phyloP scores from a whole-genome alignment of 305 asterid genomes.

The Solanum hybrid region DNA sequence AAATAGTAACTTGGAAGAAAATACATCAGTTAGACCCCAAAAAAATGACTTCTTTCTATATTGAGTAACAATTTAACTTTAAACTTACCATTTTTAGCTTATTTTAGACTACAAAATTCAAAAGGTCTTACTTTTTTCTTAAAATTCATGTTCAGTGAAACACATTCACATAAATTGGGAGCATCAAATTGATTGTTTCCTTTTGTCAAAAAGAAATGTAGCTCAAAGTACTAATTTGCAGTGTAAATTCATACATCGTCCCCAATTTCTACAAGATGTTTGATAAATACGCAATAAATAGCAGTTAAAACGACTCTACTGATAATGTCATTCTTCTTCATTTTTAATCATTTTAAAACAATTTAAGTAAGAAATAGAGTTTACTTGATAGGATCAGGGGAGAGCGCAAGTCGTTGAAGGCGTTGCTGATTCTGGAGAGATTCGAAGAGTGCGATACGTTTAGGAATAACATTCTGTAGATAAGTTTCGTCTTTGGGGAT shows the following conservation, averaged over 20 bases:
- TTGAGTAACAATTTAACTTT: background rate
- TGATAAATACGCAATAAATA: background rate
- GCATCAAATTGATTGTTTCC: background rate
- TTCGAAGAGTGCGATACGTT: constrained; percentile 53
- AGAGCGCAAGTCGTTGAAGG: constrained; percentile 40
- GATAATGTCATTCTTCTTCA: background rate
- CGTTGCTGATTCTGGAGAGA: constrained; percentile 42
- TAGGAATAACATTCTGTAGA: constrained; percentile 54
- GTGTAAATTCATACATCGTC: background rate
- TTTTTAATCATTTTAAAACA: background rate
- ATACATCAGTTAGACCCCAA: background rate
- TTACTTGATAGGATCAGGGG: constrained; percentile 58
- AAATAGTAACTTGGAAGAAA: background rate
- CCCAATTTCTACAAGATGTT: background rate
- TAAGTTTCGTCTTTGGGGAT: constrained; percentile 48
- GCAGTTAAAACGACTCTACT: background rate
- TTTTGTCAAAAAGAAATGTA: background rate
- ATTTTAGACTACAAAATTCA: background rate
- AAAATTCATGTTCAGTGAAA: background rate
- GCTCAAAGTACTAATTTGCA: background rate
- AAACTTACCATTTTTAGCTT: background rate
- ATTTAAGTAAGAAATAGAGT: background rate
- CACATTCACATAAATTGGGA: background rate
- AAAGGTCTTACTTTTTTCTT: background rate
- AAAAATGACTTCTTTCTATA: background rate